Percentiles rank a stretch among this genome's conserved stretches.
These are phyloP conservation scores for Ascobolus immersus DNA, from an alignment of 495 filamentous ascomycete genomes.

Conservation along the genomic window DNA sequence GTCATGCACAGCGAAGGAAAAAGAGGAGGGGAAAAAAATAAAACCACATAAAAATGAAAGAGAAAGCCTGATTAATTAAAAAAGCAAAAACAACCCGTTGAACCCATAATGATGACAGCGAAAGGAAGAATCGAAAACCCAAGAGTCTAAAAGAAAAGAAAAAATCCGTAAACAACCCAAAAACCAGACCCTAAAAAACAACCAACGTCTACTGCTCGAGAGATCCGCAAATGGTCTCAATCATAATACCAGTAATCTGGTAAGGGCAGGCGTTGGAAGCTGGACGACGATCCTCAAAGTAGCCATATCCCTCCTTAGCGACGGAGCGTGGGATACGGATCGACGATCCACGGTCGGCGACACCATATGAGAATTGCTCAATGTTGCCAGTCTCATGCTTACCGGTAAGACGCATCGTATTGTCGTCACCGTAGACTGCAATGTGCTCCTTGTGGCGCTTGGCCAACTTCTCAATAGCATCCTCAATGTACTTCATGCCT, in stretches of 20 bases:
- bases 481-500: constrained; percentile 83
- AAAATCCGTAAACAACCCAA: too few relatives aligned
- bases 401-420: constrained; percentile 71
- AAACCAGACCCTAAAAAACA: too few relatives aligned
- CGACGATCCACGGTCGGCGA: constrained; percentile 82
- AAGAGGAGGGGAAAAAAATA: too few relatives aligned
- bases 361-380: constrained; percentile 82
- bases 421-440: constrained; percentile 88
- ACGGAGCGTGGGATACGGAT: constrained; percentile 80
- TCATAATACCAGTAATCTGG: constrained; percentile 81
- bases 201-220: too few relatives aligned
- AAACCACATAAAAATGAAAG: too few relatives aligned
- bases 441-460: constrained; percentile 86
- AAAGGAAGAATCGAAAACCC: too few relatives aligned
- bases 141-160: too few relatives aligned
- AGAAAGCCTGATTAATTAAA: too few relatives aligned
- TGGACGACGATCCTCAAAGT: constrained; percentile 92
- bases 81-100: too few relatives aligned
- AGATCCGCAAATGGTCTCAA: too few relatives aligned
- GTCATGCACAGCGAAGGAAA: too few relatives aligned
- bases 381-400: constrained; percentile 84
- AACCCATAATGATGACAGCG: too few relatives aligned
- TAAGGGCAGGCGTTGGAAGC: constrained; percentile 93
- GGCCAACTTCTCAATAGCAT: constrained; percentile 65
- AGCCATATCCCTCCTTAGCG: constrained; percentile 85